These are phyloP conservation scores for Blastomyces percursus DNA, from an alignment of 2,329 filamentous ascomycete genomes.

Conservation along the genomic window DNA sequence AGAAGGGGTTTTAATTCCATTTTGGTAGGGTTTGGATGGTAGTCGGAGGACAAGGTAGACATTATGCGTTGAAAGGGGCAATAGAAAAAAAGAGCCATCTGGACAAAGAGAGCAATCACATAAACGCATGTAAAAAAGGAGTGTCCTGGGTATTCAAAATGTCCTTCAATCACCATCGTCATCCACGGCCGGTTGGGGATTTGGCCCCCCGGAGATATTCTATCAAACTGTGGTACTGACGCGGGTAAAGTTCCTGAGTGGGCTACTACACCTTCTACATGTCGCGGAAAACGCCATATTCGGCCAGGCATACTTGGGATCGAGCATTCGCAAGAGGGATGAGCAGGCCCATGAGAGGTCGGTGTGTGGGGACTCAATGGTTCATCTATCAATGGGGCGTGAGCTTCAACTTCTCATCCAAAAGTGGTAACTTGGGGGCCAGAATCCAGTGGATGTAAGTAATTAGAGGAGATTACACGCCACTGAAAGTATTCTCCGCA, in stretches of 20 bases:
- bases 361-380: background rate
- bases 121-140: background rate
- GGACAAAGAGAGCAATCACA: background rate
- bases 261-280: background rate
- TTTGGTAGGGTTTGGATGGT: background rate
- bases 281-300: background rate
- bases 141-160: too few species aligned
- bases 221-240: background rate
- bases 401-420: background rate
- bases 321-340: background rate
- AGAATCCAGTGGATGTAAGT: background rate
- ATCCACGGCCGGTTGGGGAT: background rate
- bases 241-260: background rate
- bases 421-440: background rate
- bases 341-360: background rate
- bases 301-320: background rate
- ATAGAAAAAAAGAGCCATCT: background rate
- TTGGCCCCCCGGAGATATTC: background rate
- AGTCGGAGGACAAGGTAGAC: background rate
- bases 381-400: background rate
- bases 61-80: background rate
- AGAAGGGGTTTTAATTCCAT: background rate
- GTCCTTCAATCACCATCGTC: background rate
- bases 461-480: background rate
- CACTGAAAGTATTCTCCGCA: background rate